Evolutionary conservation across 768 basidiomycete species (phyloP), one percentile per base, ranked within the genome.

Genomic region (Guyanaporus albipodus): DNA sequence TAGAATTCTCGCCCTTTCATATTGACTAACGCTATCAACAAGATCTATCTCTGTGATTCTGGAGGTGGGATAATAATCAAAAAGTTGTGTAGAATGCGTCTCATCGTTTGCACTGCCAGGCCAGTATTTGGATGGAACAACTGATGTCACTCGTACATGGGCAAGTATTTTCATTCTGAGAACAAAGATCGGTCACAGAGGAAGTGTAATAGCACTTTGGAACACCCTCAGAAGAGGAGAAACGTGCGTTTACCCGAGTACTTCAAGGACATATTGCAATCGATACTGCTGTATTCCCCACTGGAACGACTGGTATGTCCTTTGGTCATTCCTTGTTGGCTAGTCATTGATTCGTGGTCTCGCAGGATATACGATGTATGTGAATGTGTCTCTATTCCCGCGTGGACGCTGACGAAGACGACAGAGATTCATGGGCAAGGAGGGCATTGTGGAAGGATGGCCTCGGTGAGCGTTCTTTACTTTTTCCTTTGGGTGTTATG

Each of bases 41-140:
- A 79, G 75, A 75, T 87, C 41, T 87, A 87, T 63, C 68, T 87
- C 3, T 86, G 93, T 56, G 94, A 98, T 61, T 91, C 89, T 31
- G 94, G 94, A 60, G 90, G 87, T 82, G 54, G 21, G 54, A 10
- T 29, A 28, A 44, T 11, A n/a, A n/a, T 12, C 32, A 21, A 21
- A 39, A n/a, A 8, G 24, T 6, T 18, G 4, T 41, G 18, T 22
- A 7, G 18, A 36, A 21, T 27, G n/a, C 4, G 2, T 7, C 34
- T 36, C 10, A 53, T 33, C 36, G n/a, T 31, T 38, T 7, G 8
- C 4, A 22, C 40, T 40, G 1, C 15, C 50, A 86, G 85, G 77
- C 2, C 93, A 96, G 67, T 95, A 84, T 68, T 64, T 80, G 27
- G 95, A 98, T 55, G 95, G 95, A 9, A 98, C 95, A 0, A 99